Conservation (phyloP, 108 stramenopile species). For the Aurantiochytrium sp. region DNA sequence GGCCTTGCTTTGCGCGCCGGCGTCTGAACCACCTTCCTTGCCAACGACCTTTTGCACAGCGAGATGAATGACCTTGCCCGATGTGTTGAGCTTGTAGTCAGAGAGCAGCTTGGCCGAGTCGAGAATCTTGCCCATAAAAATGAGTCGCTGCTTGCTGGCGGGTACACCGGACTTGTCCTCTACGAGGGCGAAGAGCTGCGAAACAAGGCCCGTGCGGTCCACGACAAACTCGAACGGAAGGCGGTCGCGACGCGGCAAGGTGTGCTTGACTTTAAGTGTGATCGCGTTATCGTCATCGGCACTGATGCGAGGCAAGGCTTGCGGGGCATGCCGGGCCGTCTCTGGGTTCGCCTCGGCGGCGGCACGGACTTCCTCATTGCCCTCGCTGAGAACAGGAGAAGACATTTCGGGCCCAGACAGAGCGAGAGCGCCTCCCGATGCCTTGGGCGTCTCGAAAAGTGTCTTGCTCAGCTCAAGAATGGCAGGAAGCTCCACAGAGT, state of each 20-base stretch:
- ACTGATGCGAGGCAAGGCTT: background rate
- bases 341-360: background rate
- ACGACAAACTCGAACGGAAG: background rate
- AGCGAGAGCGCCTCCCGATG: no score
- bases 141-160: background rate
- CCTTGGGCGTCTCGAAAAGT: background rate
- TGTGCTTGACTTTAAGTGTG: background rate
- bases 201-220: background rate
- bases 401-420: no score
- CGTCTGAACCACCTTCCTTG: background rate
- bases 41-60: background rate
- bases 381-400: no score
- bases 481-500: conserved; percentile 6
- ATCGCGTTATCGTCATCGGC: background rate
- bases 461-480: background rate
- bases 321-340: background rate
- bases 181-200: background rate
- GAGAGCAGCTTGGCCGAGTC: background rate
- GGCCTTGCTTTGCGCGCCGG: background rate
- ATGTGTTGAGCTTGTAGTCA: background rate
- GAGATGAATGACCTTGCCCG: background rate
- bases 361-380: no score
- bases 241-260: background rate
- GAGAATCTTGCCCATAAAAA: conserved; percentile 2
- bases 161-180: background rate